Percentiles rank a stretch among this genome's conserved stretches.
These are phyloP conservation scores for Fraxinus latifolia DNA, from an alignment of 305 asterid genomes.

Conservation along the genomic window DNA sequence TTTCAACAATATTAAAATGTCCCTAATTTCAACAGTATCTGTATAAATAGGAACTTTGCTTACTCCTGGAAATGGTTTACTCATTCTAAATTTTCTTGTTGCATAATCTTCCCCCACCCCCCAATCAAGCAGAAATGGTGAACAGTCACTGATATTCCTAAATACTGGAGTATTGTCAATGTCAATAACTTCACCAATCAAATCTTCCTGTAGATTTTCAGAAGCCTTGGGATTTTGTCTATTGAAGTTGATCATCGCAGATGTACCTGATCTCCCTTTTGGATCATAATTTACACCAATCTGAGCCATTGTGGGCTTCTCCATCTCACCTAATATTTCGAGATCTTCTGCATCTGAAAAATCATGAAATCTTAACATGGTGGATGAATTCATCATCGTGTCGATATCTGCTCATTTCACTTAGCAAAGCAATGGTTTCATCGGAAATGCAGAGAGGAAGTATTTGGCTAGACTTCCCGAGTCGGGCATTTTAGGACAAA, in stretches of 20 bases:
- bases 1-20: constrained; percentile 34
- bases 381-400: constrained; percentile 29
- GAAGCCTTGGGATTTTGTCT: constrained; percentile 34
- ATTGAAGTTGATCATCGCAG: constrained; percentile 27
- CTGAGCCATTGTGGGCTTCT: constrained; percentile 33
- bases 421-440: constrained; percentile 64
- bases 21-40: constrained; percentile 38
- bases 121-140: constrained; percentile 37
- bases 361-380: constrained; percentile 34
- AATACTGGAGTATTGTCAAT: constrained; percentile 40
- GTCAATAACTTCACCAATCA: constrained; percentile 71
- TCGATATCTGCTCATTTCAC: constrained; percentile 51
- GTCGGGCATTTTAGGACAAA: constrained; percentile 67
- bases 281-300: constrained; percentile 37
- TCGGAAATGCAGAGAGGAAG: constrained; percentile 73
- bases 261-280: constrained; percentile 37
- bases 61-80: constrained; percentile 38
- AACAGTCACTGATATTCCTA: constrained; percentile 32
- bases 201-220: constrained; percentile 41
- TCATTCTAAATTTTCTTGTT: constrained; percentile 38
- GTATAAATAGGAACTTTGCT: constrained; percentile 40
- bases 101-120: constrained; percentile 36
- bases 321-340: constrained; percentile 35
- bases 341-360: constrained; percentile 40
- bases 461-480: constrained; percentile 81